These are phyloP conservation scores for Karstenula rhodostoma DNA, from an alignment of 2,329 filamentous ascomycete species.

Conservation along the genomic window DNA sequence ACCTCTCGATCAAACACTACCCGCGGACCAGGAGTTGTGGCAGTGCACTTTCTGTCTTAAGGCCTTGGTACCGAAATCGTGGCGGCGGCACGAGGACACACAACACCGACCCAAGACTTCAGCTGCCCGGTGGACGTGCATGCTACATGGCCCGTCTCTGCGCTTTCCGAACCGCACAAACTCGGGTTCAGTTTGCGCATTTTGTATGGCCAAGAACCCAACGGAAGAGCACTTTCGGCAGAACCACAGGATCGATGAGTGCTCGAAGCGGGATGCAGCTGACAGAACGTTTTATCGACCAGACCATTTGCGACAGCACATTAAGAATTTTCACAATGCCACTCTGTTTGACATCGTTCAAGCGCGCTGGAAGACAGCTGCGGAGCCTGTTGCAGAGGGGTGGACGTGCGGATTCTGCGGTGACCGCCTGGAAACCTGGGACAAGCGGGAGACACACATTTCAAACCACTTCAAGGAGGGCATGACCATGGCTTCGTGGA, in stretches of 20 bases:
- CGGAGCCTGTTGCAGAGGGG: conserved; percentile 21
- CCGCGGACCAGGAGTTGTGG: conserved; percentile 34
- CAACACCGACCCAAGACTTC: conserved; percentile 44
- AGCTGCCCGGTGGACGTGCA: conserved; percentile 41
- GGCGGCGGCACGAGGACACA: conserved; percentile 49
- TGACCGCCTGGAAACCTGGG: conserved; percentile 35
- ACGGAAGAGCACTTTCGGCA: conserved; percentile 38
- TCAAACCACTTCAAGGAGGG: conserved; percentile 45
- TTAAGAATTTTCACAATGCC: conserved; percentile 43
- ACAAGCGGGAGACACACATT: conserved; percentile 42
- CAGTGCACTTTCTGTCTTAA: conserved; percentile 46
- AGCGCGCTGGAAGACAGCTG: conserved; percentile 39
- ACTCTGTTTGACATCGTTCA: conserved; percentile 34
- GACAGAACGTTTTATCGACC: conserved; percentile 45
- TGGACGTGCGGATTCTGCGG: conserved; percentile 46
- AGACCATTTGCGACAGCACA: conserved; percentile 45
- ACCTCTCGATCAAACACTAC: conserved; percentile 3
- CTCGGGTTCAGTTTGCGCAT: conserved; percentile 32
- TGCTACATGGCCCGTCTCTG: conserved; percentile 37
- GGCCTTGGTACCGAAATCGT: conserved; percentile 42
- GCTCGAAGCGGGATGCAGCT: conserved; percentile 30
- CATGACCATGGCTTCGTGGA: conserved; percentile 40
- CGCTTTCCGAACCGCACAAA: conserved; percentile 18
- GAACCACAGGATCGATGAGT: conserved; percentile 43
- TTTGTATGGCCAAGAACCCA: conserved; percentile 39